Conservation (phyloP, 2,329 filamentous ascomycete species). For the Sarocladiaceae sp. region DNA sequence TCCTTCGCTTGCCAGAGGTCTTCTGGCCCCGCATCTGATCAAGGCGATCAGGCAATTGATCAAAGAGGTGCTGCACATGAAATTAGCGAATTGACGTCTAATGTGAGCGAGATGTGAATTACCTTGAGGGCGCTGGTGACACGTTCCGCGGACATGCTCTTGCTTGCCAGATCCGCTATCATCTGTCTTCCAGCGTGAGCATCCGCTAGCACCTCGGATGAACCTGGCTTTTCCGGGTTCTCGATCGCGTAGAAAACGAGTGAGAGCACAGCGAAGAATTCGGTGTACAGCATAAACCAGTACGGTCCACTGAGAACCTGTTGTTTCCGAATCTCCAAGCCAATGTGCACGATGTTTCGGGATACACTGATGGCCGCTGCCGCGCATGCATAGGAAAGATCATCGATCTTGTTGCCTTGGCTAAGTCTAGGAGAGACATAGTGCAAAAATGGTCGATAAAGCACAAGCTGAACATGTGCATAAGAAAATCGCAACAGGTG, state of each 20-base stretch:
- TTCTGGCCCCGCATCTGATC: slow-evolving; percentile 43
- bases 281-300: slow-evolving; percentile 83
- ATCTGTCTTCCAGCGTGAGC: slow-evolving; percentile 81
- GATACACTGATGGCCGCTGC: slow-evolving; percentile 59
- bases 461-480: slow-evolving; percentile 75
- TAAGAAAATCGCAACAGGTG: slow-evolving; percentile 76
- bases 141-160: slow-evolving; percentile 84
- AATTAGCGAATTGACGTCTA: slow-evolving; percentile 11
- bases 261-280: slow-evolving; percentile 77
- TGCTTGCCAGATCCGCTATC: slow-evolving; percentile 71
- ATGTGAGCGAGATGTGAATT: slow-evolving; percentile 25
- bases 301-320: slow-evolving; percentile 75
- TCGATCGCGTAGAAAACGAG: slow-evolving; percentile 77
- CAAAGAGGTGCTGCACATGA: slow-evolving; percentile 65
- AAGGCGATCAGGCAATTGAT: slow-evolving; percentile 71
- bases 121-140: slow-evolving; percentile 76
- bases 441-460: slow-evolving; percentile 80
- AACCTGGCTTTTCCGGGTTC: slow-evolving; percentile 70
- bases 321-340: slow-evolving; percentile 70
- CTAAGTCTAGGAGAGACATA: slow-evolving; percentile 67
- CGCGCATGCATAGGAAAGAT: slow-evolving; percentile 72
- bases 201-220: slow-evolving; percentile 78
- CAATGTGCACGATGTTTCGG: slow-evolving; percentile 75
- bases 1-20: slow-evolving; percentile 49
- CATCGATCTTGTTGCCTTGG: slow-evolving; percentile 58